phyloP scores from a whole-genome alignment of 139 green algal species.

The Asterochloris sp. region DNA sequence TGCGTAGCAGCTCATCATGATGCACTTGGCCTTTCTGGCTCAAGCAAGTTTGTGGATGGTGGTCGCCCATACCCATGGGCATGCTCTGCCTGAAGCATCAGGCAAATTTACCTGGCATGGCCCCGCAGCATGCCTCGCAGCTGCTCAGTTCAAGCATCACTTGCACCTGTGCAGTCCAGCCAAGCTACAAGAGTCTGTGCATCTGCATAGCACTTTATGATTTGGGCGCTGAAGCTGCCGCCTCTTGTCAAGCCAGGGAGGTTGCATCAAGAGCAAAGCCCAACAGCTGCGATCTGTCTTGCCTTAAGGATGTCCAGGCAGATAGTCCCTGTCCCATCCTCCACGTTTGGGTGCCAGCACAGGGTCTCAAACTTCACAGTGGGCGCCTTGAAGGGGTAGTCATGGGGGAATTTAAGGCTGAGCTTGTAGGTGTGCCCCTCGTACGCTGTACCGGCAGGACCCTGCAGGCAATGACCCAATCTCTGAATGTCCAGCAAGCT shows the following conservation, averaged over 20 bases:
- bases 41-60: too few species aligned
- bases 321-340: constrained; percentile 73
- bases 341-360: constrained; percentile 83
- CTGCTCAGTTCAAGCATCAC: too few species aligned
- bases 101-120: too few species aligned
- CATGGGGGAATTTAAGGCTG: constrained; percentile 56
- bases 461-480: not conserved
- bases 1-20: too few species aligned
- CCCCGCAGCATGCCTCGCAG: too few species aligned
- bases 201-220: not conserved
- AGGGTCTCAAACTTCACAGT: constrained; percentile 68
- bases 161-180: too few species aligned
- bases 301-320: constrained; percentile 84
- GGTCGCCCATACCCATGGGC: too few species aligned
- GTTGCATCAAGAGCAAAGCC: too few species aligned
- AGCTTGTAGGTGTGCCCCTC: constrained; percentile 70
- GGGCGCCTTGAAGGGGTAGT: constrained; percentile 81
- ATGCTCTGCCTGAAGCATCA: too few species aligned
- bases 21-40: too few species aligned
- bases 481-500: too few species aligned
- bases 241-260: not conserved
- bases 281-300: constrained; percentile 52
- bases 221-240: not conserved
- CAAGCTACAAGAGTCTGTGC: not conserved
- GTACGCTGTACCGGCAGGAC: constrained; percentile 60